Evolutionary conservation across 1,284 basidiomycete species (phyloP).

Genomic region (Pseudomicrostroma phylloplanum): DNA sequence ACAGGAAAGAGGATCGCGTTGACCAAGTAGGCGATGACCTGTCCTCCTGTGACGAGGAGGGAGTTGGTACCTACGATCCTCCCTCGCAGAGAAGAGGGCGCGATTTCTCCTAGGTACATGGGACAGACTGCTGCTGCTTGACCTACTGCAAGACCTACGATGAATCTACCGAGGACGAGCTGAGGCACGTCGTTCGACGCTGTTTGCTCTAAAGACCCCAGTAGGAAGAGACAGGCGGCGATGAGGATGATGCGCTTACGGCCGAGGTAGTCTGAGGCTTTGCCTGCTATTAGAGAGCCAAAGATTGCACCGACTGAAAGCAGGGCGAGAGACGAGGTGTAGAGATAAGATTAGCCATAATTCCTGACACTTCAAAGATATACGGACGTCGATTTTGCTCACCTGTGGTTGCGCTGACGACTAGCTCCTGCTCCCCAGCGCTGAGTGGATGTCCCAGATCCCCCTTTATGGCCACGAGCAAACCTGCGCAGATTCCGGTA

Average conservation of each 20-base stretch:
- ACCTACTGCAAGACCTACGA: constrained; percentile 40
- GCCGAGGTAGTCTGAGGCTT: constrained; percentile 31
- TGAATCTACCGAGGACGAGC: constrained; percentile 33
- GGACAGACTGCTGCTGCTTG: constrained; percentile 36
- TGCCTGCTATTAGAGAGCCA: constrained; percentile 29
- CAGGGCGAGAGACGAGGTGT: background rate
- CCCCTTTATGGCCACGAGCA: constrained; percentile 35
- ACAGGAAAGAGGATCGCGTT: constrained; percentile 35
- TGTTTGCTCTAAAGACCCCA: constrained; percentile 38
- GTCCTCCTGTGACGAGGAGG: constrained; percentile 41
- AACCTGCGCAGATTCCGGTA: constrained; percentile 25
- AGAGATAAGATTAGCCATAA: too few relatives aligned
- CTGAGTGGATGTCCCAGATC: constrained; percentile 36
- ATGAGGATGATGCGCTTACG: constrained; percentile 30
- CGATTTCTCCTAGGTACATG: constrained; percentile 37
- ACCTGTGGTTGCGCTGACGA: constrained; percentile 34
- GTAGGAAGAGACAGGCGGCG: constrained; percentile 32
- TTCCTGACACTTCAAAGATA: too few relatives aligned
- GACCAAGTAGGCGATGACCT: constrained; percentile 38
- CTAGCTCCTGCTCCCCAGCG: constrained; percentile 39
- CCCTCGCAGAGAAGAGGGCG: constrained; percentile 31
- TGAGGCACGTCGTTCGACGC: constrained; percentile 36
- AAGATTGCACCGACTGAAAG: constrained; percentile 31
- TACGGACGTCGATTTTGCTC: background rate
- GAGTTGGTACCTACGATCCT: constrained; percentile 35